Evolutionary conservation across 129 eudicot species (phyloP).

Genomic region (Logfia minima): DNA sequence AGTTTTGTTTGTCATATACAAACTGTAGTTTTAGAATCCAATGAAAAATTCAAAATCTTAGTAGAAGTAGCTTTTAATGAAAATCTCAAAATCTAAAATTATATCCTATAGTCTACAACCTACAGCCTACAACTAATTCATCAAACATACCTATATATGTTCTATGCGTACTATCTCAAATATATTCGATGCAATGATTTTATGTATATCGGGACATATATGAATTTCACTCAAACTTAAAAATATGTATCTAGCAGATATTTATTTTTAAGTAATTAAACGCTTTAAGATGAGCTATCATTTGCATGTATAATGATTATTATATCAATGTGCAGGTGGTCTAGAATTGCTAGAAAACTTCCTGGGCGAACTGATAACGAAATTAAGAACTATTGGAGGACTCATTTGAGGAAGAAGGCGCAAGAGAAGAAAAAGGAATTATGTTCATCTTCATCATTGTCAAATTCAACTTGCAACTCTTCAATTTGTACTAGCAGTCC

Average conservation of each 20-base stretch:
- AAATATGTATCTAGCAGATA: no score
- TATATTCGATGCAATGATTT: no score
- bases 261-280: neutral
- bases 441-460: constrained; percentile 38
- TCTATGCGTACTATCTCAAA: no score
- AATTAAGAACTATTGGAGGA: constrained; percentile 94
- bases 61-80: no score
- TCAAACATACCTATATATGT: no score
- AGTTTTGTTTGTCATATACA: no score
- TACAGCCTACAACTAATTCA: no score
- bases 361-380: constrained; percentile 95
- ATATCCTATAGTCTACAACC: no score
- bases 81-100: no score
- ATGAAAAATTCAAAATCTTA: no score
- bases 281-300: neutral
- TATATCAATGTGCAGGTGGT: constrained; percentile 61
- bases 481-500: constrained; percentile 35
- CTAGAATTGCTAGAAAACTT: constrained; percentile 79
- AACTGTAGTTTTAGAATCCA: no score
- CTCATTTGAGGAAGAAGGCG: constrained; percentile 82
- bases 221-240: neutral
- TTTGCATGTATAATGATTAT: neutral
- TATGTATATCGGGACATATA: no score
- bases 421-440: constrained; percentile 54
- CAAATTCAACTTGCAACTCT: constrained; percentile 42